phyloP scores from a whole-genome alignment of 1,139 yeast species.

The Groenewaldozyma sp. region DNA sequence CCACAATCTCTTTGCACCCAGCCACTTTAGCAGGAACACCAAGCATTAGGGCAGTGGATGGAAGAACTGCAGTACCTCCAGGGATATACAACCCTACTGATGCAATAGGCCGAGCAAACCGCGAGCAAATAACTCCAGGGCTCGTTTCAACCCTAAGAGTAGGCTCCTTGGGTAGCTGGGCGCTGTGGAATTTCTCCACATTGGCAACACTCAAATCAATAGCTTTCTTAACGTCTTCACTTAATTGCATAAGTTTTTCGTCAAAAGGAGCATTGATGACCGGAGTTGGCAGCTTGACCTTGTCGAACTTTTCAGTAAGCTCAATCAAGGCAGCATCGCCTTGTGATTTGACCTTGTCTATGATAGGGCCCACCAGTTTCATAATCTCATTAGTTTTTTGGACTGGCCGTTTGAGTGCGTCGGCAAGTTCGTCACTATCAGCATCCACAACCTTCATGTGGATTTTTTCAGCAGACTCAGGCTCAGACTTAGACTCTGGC shows the following conservation, averaged over 20 bases:
- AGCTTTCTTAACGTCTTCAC: conserved; percentile 72
- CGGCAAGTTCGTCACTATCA: conserved; percentile 33
- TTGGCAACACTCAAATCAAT: conserved; percentile 83
- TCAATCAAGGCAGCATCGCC: conserved; percentile 87
- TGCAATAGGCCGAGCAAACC: conserved; percentile 92
- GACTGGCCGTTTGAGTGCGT: conserved; percentile 76
- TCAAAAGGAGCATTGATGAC: conserved; percentile 83
- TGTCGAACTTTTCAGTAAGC: conserved; percentile 83
- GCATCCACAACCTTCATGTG: conserved; percentile 55
- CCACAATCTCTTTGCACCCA: conserved; percentile 84
- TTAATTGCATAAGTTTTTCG: conserved; percentile 59
- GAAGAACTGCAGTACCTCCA: conserved; percentile 97
- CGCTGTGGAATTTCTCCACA: conserved; percentile 86
- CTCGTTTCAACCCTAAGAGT: conserved; percentile 77
- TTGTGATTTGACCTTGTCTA: conserved; percentile 59
- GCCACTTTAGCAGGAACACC: conserved; percentile 99
- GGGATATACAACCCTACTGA: conserved; percentile 94
- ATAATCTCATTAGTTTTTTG: conserved; percentile 86
- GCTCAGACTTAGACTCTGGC: conserved; percentile 21
- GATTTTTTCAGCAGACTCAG: conserved; percentile 33
- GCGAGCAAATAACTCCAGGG: conserved; percentile 88
- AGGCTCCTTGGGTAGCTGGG: conserved; percentile 57
- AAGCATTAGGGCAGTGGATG: conserved; percentile 95
- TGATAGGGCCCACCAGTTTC: conserved; percentile 86
- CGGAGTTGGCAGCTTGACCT: conserved; percentile 62